These are phyloP conservation scores for Coemansia reversa DNA, from an alignment of 192 early-diverging fungal species.

Conservation along the genomic window DNA sequence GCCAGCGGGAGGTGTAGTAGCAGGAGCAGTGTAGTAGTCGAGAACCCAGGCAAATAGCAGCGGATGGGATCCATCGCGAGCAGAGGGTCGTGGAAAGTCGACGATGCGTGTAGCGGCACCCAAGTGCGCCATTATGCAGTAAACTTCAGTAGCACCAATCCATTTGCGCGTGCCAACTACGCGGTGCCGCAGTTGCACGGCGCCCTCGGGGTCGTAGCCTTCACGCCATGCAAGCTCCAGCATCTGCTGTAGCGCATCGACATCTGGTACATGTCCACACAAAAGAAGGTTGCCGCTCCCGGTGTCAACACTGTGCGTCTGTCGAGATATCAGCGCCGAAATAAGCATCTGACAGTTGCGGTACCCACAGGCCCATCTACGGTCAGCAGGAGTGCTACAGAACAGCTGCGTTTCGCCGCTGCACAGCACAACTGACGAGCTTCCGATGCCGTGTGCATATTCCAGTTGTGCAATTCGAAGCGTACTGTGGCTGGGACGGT, in stretches of 20 bases:
- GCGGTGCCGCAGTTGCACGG: slow-evolving; percentile 55
- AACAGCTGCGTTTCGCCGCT: slow-evolving; percentile 22
- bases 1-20: background rate
- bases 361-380: slow-evolving; percentile 73
- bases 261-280: slow-evolving; percentile 21
- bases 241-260: slow-evolving; percentile 54
- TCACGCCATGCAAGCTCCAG: slow-evolving; percentile 61
- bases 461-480: slow-evolving; percentile 4
- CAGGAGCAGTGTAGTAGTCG: slow-evolving; percentile 55
- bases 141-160: slow-evolving; percentile 73
- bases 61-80: slow-evolving; percentile 56
- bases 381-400: slow-evolving; percentile 37
- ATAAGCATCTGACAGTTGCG: slow-evolving; percentile 70
- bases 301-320: background rate
- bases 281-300: slow-evolving; percentile 1
- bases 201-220: slow-evolving; percentile 62
- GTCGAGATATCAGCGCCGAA: slow-evolving; percentile 38
- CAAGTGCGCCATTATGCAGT: slow-evolving; percentile 59
- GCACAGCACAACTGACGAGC: slow-evolving; percentile 17
- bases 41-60: slow-evolving; percentile 58
- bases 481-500: background rate
- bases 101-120: slow-evolving; percentile 58
- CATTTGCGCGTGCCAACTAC: slow-evolving; percentile 62
- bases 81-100: slow-evolving; percentile 65
- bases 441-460: background rate